Conservation (phyloP, 768 basidiomycete genomes). For the Candolleomyces aberdarensis region DNA sequence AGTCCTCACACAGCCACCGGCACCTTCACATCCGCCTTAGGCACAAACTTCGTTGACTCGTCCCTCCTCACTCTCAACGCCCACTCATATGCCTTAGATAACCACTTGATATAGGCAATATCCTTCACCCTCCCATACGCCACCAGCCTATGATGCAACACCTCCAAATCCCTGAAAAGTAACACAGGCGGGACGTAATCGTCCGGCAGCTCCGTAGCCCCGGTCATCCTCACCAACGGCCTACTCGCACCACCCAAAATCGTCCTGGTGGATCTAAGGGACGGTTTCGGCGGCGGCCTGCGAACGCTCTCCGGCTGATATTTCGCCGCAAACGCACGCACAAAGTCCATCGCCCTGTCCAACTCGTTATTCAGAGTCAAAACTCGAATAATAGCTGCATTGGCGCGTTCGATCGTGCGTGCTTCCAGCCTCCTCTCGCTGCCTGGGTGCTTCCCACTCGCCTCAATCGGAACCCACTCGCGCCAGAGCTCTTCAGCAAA, state of each 20-base stretch:
- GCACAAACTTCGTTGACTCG: conserved; percentile 31
- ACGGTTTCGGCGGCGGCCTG: conserved; percentile 38
- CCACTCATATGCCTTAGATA: conserved; percentile 70
- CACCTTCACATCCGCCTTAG: not conserved
- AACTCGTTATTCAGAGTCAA: conserved; percentile 51
- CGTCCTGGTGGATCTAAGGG: conserved; percentile 57
- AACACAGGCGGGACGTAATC: conserved; percentile 79
- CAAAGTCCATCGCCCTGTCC: conserved; percentile 49
- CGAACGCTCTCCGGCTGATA: conserved; percentile 62
- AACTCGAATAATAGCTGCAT: conserved; percentile 65
- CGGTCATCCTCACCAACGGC: conserved; percentile 71
- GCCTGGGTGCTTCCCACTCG: conserved; percentile 21
- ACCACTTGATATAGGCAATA: conserved; percentile 68
- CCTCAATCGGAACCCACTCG: conserved; percentile 55
- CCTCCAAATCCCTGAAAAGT: conserved; percentile 72
- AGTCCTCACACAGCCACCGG: not conserved
- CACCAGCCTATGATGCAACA: conserved; percentile 73
- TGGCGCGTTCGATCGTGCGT: conserved; percentile 64
- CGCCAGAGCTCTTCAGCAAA: conserved; percentile 67
- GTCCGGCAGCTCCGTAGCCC: conserved; percentile 59
- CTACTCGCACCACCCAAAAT: conserved; percentile 41
- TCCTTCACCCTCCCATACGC: conserved; percentile 38
- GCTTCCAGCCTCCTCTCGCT: conserved; percentile 29
- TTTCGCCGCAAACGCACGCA: conserved; percentile 57
- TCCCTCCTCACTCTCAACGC: conserved; percentile 62